Conservation (phyloP, 176 grass and related monocot species). For the Dendrocalamus sinicus region DNA sequence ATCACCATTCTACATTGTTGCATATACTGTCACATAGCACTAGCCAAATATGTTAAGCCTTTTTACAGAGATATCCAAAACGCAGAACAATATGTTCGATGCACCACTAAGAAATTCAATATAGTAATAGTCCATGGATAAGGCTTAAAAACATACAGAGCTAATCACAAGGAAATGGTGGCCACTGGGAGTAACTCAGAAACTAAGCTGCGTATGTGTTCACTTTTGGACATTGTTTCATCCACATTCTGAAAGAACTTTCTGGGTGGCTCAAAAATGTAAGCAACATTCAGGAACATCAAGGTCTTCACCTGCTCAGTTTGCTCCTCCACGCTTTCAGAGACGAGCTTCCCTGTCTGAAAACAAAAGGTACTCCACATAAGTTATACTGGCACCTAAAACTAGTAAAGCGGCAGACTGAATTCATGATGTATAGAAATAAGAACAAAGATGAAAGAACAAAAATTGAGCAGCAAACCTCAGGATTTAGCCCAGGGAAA, state of each 20-base stretch:
- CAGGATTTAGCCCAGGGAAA: slow-evolving; percentile 49
- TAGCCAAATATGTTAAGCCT: not conserved
- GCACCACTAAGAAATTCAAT: not conserved
- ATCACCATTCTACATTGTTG: not conserved
- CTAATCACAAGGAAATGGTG: not conserved
- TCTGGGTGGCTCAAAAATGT: not conserved
- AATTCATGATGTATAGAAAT: not conserved
- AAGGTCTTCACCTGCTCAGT: slow-evolving; percentile 75
- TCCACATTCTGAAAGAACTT: not conserved
- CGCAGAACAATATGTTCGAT: not conserved
- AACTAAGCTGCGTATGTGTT: not conserved
- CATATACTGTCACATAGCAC: not conserved
- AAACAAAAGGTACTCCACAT: slow-evolving; percentile 31
- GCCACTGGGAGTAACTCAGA: not conserved
- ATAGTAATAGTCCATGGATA: not conserved
- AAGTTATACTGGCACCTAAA: not conserved
- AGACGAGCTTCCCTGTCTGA: slow-evolving; percentile 88
- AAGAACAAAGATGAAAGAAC: slow-evolving; percentile 10
- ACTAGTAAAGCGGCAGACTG: not conserved
- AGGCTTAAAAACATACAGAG: not conserved
- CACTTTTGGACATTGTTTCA: not conserved
- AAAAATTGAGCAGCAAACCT: slow-evolving; percentile 54
- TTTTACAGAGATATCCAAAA: not conserved
- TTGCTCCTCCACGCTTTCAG: slow-evolving; percentile 86
- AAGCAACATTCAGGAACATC: not conserved